These are phyloP conservation scores for Monosporozyma siamensis DNA, from an alignment of 805 yeast genomes.

Conservation along the genomic window DNA sequence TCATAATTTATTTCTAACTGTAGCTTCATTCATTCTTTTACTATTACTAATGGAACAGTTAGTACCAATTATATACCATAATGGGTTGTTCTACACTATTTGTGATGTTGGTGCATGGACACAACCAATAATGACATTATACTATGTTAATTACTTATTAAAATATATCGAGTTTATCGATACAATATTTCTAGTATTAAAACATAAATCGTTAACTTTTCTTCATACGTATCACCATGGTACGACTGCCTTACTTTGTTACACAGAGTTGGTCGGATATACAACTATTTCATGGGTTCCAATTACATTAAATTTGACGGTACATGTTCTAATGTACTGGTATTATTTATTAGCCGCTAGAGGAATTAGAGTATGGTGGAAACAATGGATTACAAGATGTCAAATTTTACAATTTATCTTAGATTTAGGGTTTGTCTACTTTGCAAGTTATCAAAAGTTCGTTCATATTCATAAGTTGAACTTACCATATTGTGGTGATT, in stretches of 20 bases:
- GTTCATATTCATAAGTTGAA: slow-evolving; percentile 32
- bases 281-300: slow-evolving; percentile 96
- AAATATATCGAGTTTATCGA: slow-evolving; percentile 85
- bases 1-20: slow-evolving; percentile 72
- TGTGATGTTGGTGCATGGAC: slow-evolving; percentile 77
- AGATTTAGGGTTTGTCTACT: slow-evolving; percentile 85
- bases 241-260: slow-evolving; percentile 91
- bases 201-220: slow-evolving; percentile 84
- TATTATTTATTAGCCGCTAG: slow-evolving; percentile 89
- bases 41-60: slow-evolving; percentile 74
- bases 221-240: slow-evolving; percentile 97
- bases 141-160: slow-evolving; percentile 85
- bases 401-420: slow-evolving; percentile 89
- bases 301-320: slow-evolving; percentile 77
- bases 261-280: slow-evolving; percentile 81
- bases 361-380: slow-evolving; percentile 98
- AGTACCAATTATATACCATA: slow-evolving; percentile 59
- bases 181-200: slow-evolving; percentile 83
- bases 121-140: slow-evolving; percentile 69
- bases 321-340: slow-evolving; percentile 96
- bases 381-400: slow-evolving; percentile 95
- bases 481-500: slow-evolving; percentile 53
- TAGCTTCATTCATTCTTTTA: slow-evolving; percentile 56
- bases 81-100: slow-evolving; percentile 79
- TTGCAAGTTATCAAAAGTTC: slow-evolving; percentile 70